Evolutionary conservation across 768 basidiomycete species (phyloP).

Genomic region (Lactifluus piperatus): DNA sequence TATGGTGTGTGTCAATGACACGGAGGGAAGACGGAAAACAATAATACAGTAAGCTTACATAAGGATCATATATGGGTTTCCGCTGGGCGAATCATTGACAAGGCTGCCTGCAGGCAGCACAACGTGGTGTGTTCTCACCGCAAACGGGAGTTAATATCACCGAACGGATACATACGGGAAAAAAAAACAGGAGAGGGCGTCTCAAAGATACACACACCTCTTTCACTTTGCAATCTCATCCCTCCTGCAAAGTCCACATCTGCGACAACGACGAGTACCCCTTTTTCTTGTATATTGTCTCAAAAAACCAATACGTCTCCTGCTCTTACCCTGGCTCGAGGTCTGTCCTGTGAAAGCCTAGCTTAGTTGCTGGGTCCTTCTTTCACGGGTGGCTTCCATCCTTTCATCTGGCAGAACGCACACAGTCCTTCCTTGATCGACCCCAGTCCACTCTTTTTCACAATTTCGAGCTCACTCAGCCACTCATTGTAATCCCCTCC

Average conservation of each 20-base stretch:
- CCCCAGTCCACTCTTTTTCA: conserved; percentile 18
- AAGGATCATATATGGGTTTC: conserved; percentile 26
- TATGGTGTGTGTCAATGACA: conserved; percentile 9
- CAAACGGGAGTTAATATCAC: conserved; percentile 21
- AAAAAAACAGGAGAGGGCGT: conserved; percentile 16
- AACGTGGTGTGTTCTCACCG: conserved; percentile 62
- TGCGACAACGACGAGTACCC: conserved; percentile 6
- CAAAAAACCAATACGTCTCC: conserved; percentile 17
- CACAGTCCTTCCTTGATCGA: conserved; percentile 20
- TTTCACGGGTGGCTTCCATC: conserved; percentile 15
- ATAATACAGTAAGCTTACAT: conserved; percentile 30
- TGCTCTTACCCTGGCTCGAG: conserved; percentile 19
- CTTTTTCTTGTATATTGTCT: neutral
- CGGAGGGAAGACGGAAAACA: conserved; percentile 19
- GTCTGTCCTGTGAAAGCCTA: conserved; percentile 16
- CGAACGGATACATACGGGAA: conserved; percentile 11
- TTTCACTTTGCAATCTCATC: conserved; percentile 36
- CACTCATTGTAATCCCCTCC: conserved; percentile 5
- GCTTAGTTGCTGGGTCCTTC: conserved; percentile 16
- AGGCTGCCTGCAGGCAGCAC: conserved; percentile 64
- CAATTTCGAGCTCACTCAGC: conserved; percentile 11
- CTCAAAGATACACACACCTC: conserved; percentile 33
- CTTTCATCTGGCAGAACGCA: conserved; percentile 17
- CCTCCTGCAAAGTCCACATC: conserved; percentile 19
- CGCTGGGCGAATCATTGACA: conserved; percentile 33